A percentile compares a stretch with the other conserved stretches of the same genome.
phyloP scores from a whole-genome alignment of 768 basidiomycete genomes.

The Phlegmacium glaucopus region DNA sequence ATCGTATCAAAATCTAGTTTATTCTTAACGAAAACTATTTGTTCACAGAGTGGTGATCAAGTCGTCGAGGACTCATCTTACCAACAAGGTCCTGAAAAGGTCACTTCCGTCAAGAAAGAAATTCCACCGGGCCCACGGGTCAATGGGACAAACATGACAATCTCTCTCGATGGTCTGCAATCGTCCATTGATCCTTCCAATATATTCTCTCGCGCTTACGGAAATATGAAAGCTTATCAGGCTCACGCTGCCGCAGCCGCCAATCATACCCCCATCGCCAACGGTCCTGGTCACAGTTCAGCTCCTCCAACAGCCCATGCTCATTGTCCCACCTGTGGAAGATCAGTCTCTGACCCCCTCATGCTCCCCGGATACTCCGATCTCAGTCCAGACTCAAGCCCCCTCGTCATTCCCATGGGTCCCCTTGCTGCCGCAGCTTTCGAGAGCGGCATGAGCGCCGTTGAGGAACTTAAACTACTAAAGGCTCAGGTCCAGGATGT shows the following conservation, averaged over 20 bases:
- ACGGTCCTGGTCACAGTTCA: conserved; percentile 26
- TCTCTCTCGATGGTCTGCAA: conserved; percentile 51
- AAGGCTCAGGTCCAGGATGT: conserved; percentile 85
- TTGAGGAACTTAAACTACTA: conserved; percentile 73
- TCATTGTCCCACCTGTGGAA: conserved; percentile 56
- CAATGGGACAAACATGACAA: conserved; percentile 30
- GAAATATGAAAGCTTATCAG: conserved; percentile 20
- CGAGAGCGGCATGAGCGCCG: conserved; percentile 65
- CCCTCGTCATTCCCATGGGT: conserved; percentile 50
- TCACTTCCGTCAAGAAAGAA: conserved; percentile 6
- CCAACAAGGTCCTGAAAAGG: conserved; percentile 5
- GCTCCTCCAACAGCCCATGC: conserved; percentile 44
- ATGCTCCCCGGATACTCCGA: conserved; percentile 32
- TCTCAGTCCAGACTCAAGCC: conserved; percentile 49
- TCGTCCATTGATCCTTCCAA: conserved; percentile 33
- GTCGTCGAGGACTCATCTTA: neutral
- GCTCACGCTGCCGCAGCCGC: neutral
- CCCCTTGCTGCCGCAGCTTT: conserved; percentile 60
- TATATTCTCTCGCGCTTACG: conserved; percentile 26
- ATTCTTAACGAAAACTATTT: too few species aligned
- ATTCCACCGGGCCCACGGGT: conserved; percentile 9
- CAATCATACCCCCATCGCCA: conserved; percentile 9
- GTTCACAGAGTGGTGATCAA: neutral
- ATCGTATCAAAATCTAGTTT: neutral
- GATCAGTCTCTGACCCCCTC: conserved; percentile 41